Evolutionary conservation across 768 basidiomycete genomes (phyloP).

Genomic region (Suillus brevipes): DNA sequence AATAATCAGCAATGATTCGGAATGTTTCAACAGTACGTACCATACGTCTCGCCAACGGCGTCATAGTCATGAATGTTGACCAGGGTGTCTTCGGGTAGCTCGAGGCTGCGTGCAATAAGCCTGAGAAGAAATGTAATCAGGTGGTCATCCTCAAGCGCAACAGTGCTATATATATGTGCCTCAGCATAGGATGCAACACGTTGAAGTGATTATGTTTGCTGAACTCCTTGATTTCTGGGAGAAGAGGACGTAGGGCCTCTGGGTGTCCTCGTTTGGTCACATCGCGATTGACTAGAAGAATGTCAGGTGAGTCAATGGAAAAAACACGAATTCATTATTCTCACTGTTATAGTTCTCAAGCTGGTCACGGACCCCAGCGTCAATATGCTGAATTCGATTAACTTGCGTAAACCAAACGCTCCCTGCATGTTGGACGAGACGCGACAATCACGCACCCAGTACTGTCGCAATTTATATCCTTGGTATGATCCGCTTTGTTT

Average conservation of each 20-base stretch:
- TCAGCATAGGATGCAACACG: slow-evolving; percentile 49
- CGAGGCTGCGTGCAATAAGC: slow-evolving; percentile 51
- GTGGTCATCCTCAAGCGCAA: background rate
- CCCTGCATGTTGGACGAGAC: background rate
- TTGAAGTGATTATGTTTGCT: slow-evolving; percentile 51
- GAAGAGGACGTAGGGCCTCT: slow-evolving; percentile 45
- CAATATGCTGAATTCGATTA: slow-evolving; percentile 49
- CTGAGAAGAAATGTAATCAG: slow-evolving; percentile 24
- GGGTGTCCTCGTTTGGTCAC: slow-evolving; percentile 51
- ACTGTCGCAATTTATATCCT: slow-evolving; percentile 53
- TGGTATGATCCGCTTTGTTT: slow-evolving; percentile 49
- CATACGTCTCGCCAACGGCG: slow-evolving; percentile 42
- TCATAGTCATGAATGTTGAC: slow-evolving; percentile 49
- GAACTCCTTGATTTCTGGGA: slow-evolving; percentile 54
- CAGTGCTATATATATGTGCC: slow-evolving; percentile 26
- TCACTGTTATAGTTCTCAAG: slow-evolving; percentile 64
- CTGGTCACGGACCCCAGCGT: slow-evolving; percentile 62
- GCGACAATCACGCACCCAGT: slow-evolving; percentile 39
- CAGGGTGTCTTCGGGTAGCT: slow-evolving; percentile 53
- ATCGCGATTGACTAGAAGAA: slow-evolving; percentile 48
- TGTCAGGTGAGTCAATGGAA: background rate
- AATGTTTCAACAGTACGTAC: slow-evolving; percentile 24
- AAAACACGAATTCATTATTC: slow-evolving; percentile 14
- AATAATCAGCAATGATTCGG: background rate
- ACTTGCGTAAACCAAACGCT: background rate